Conservation (phyloP, 2,329 filamentous ascomycete genomes). For the Remersonia thermophila region DNA sequence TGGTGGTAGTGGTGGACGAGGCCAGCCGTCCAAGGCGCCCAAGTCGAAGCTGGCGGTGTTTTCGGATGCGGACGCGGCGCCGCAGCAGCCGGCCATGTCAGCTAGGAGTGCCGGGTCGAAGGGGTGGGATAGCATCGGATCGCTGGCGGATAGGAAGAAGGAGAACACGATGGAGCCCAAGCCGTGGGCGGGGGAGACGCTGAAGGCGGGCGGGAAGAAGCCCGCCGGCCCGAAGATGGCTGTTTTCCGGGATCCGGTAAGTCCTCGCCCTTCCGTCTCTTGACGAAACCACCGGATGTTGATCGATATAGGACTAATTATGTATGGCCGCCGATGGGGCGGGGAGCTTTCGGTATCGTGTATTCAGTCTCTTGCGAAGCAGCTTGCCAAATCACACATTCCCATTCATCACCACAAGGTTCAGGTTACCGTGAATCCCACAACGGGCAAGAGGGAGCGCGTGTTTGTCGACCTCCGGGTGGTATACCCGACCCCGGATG, state of each 20-base stretch:
- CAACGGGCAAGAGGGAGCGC: constrained; percentile 70
- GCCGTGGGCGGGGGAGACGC: constrained; percentile 83
- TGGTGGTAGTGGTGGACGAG: constrained; percentile 17
- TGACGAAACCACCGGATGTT: constrained; percentile 50
- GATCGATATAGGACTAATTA: constrained; percentile 88
- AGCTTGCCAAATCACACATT: constrained; percentile 50
- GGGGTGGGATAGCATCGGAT: constrained; percentile 89
- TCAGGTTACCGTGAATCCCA: constrained; percentile 71
- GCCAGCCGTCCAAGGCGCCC: constrained; percentile 44
- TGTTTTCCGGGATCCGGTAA: constrained; percentile 94
- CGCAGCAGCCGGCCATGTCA: constrained; percentile 41
- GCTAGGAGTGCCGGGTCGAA: constrained; percentile 43
- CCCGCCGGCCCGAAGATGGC: constrained; percentile 67
- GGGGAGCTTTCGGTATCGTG: constrained; percentile 18
- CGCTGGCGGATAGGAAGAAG: constrained; percentile 78
- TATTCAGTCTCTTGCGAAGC: constrained; percentile 45
- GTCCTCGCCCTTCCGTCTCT: constrained; percentile 29
- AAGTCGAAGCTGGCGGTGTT: constrained; percentile 85
- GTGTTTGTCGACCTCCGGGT: constrained; percentile 79
- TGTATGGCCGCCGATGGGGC: constrained; percentile 28
- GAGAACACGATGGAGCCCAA: constrained; percentile 79
- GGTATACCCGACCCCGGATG: constrained; percentile 67
- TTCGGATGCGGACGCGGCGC: constrained; percentile 56
- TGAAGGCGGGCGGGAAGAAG: constrained; percentile 79
- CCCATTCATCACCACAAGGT: constrained; percentile 58